phyloP scores from a whole-genome alignment of 139 green algal species.

The Micromonas pusilla region DNA sequence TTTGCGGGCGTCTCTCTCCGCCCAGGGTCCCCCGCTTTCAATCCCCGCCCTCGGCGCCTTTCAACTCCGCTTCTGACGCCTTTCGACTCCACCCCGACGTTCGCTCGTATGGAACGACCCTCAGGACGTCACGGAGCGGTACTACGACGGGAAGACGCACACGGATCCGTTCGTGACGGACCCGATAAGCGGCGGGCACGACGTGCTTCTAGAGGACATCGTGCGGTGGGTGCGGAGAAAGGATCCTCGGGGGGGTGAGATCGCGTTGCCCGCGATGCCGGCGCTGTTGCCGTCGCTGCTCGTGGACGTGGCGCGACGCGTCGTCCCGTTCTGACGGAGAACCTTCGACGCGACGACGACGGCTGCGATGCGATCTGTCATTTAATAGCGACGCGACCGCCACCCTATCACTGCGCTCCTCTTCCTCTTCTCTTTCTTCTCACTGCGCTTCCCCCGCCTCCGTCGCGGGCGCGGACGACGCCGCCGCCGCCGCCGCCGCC shows the following conservation, averaged over 20 bases:
- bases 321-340: background rate
- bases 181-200: constrained; percentile 14
- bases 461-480: too few relatives aligned
- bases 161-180: constrained; percentile 19
- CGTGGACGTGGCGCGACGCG: background rate
- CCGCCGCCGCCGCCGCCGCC: too few relatives aligned
- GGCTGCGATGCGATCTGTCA: background rate
- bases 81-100: too few relatives aligned
- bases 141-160: constrained; percentile 24
- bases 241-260: background rate
- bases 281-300: background rate
- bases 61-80: too few relatives aligned
- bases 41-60: too few relatives aligned
- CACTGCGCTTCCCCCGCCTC: too few relatives aligned
- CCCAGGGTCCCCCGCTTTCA: too few relatives aligned
- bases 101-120: too few relatives aligned
- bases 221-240: background rate
- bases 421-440: too few relatives aligned
- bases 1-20: too few relatives aligned
- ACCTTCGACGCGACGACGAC: too few relatives aligned
- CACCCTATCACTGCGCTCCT: too few relatives aligned
- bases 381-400: background rate
- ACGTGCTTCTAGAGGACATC: constrained; percentile 16
- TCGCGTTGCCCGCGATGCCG: background rate
- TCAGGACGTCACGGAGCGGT: constrained; percentile 8